Evolutionary conservation across 768 basidiomycete genomes (phyloP).

Genomic region (Lanmaoa rubissima): DNA sequence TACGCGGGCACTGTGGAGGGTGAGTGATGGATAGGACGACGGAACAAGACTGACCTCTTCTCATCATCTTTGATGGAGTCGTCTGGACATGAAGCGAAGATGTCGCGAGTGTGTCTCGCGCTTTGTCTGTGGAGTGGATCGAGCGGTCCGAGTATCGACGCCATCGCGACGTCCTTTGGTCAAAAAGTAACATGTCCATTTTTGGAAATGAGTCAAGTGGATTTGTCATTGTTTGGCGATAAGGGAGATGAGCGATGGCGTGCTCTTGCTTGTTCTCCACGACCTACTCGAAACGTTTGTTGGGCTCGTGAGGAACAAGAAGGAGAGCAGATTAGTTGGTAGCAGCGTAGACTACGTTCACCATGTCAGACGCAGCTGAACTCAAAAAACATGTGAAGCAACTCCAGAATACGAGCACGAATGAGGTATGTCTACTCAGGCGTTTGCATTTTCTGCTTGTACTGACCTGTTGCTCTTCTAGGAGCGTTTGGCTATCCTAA

Average conservation of each 20-base stretch:
- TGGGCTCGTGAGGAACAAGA: not conserved
- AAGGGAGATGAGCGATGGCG: not conserved
- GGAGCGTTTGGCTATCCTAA: slow-evolving; percentile 64
- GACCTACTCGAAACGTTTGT: not conserved
- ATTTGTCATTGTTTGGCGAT: slow-evolving; percentile 23
- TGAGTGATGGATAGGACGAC: not conserved
- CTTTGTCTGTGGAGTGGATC: slow-evolving; percentile 61
- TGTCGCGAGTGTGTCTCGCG: slow-evolving; percentile 69
- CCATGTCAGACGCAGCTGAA: slow-evolving; percentile 47
- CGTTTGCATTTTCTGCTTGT: not conserved
- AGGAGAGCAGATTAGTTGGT: slow-evolving; percentile 9
- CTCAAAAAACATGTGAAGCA: slow-evolving; percentile 81
- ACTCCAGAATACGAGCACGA: slow-evolving; percentile 60
- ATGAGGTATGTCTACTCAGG: slow-evolving; percentile 46
- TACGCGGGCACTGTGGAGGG: slow-evolving; percentile 49
- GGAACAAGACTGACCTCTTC: slow-evolving; percentile 51
- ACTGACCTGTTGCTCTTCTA: slow-evolving; percentile 24
- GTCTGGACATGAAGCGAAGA: slow-evolving; percentile 66
- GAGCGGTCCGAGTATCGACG: slow-evolving; percentile 54
- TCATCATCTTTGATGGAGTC: slow-evolving; percentile 65
- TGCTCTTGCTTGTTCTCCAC: not conserved
- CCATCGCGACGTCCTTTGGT: not conserved
- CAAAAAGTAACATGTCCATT: not conserved
- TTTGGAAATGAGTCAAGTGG: slow-evolving; percentile 2
- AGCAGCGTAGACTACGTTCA: slow-evolving; percentile 19